phyloP scores from a whole-genome alignment of 306 rosid genomes.

The Lablab purpureus region DNA sequence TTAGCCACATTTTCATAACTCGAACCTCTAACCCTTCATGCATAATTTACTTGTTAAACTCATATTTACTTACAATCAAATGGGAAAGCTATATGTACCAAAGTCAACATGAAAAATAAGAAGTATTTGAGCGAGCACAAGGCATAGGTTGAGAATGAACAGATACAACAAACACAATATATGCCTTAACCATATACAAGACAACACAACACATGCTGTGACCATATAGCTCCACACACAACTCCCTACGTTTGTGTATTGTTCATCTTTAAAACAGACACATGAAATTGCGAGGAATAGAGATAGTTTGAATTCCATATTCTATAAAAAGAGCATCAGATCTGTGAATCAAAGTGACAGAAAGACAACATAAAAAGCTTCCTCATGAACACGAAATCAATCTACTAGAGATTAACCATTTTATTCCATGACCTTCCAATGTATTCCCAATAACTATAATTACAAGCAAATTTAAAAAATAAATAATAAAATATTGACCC shows the following conservation, averaged over 20 bases:
- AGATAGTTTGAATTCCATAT: neutral
- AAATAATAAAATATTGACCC: constrained; percentile 26
- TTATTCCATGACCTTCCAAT: constrained; percentile 42
- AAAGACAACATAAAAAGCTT: neutral
- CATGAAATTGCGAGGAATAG: neutral
- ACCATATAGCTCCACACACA: neutral
- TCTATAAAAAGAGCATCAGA: neutral
- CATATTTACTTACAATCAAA: neutral
- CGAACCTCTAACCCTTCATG: too few species aligned
- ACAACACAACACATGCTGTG: neutral
- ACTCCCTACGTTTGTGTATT: too few species aligned
- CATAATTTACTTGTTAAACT: neutral
- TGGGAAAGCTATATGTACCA: neutral
- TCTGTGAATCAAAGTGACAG: neutral
- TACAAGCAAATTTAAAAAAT: constrained; percentile 28
- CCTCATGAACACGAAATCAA: neutral
- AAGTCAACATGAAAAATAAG: neutral
- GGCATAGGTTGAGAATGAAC: neutral
- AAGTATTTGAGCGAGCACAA: neutral
- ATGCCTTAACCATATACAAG: neutral
- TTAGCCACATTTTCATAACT: neutral
- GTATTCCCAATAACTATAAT: constrained; percentile 25
- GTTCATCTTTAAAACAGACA: neutral
- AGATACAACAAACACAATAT: neutral
- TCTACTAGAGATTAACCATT: neutral